Base-by-base conservation (phyloP, 495 filamentous ascomycete genomes). In the Aspergillus nidulans region DNA sequence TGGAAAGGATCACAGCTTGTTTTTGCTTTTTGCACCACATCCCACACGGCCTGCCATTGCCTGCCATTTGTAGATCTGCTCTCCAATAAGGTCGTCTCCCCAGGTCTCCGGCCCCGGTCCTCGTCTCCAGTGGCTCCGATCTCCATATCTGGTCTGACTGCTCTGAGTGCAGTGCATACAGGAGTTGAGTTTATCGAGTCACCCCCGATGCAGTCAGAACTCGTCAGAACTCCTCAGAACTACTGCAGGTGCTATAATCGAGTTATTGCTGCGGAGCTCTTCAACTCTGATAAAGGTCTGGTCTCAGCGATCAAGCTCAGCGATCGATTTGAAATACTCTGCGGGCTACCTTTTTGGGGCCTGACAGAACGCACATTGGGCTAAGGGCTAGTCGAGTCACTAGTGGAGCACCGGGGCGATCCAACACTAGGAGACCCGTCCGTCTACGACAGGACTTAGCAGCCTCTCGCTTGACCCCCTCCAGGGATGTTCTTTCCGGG, bases 391-490 rank as follows among this genome's bases (percentile, higher is more conserved):
- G 55, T 53, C 38, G 2, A 34, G 13, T 13, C 7, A 32, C 24
- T 56, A 56, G 53, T 49, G 45, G 46, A 56, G 45, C 53, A 49
- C 49, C 13, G 34, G 19, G 48, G 18, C 34, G 46, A 55, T 55
- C 53, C 41, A 56, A 49, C 53, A 39, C 30, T 34, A n/a, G n/a
- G n/a, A n/a, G n/a, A n/a, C n/a, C n/a, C n/a, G n/a, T n/a, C n/a
- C n/a, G n/a, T n/a, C n/a, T n/a, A n/a, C n/a, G n/a, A n/a, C n/a
- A n/a, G n/a, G n/a, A n/a, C n/a, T n/a, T n/a, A n/a, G n/a, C n/a
- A n/a, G 52, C 43, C 53, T 56, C 53, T 56, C 34, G 25, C 23
- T 48, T 40, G 21, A 34, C 28, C 26, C 13, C 34, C 19, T 50
- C 43, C 44, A 55, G 24, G 53, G 53, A 42, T 55, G 44, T 30